Evolutionary conservation across 345 rosid species (phyloP).

Genomic region (Zanthoxylum bungeanum): DNA sequence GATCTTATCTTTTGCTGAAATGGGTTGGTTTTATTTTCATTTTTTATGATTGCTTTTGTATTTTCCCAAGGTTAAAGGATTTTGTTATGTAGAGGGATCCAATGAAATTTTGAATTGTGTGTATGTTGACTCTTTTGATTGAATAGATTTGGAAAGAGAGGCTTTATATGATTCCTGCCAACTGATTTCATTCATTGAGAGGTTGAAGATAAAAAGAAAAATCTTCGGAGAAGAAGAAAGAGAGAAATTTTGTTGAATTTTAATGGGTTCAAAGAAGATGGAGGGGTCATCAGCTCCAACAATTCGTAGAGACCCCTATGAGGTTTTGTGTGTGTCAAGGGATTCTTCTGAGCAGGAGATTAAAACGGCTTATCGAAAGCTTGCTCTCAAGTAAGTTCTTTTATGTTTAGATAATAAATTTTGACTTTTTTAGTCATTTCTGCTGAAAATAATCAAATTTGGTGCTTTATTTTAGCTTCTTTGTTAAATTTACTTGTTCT

Average conservation of each 20-base stretch:
- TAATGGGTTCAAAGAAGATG: slow-evolving; percentile 56
- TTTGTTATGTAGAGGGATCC: slow-evolving; percentile 20
- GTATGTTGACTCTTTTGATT: slow-evolving; percentile 10
- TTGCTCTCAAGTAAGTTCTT: slow-evolving; percentile 82
- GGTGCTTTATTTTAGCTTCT: background rate
- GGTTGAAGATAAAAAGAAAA: background rate
- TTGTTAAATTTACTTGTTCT: background rate
- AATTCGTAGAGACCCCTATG: slow-evolving; percentile 82
- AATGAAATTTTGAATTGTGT: slow-evolving; percentile 12
- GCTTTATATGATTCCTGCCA: background rate
- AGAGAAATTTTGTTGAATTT: background rate
- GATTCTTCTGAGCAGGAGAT: slow-evolving; percentile 94
- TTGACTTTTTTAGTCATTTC: background rate
- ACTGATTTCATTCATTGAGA: slow-evolving; percentile 1
- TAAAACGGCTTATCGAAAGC: slow-evolving; percentile 90
- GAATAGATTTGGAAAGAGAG: background rate
- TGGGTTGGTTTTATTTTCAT: background rate
- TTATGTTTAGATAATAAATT: background rate
- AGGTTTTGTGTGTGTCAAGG: slow-evolving; percentile 77
- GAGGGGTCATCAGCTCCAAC: slow-evolving; percentile 77
- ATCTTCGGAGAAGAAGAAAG: background rate
- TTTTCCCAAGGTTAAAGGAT: background rate
- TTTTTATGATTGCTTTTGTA: background rate
- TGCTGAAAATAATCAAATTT: background rate
- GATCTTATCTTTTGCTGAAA: slow-evolving; percentile 9